Base-by-base conservation (phyloP, 225 moss, liverwort and hornwort genomes). In the Thuidium tamariscinum region DNA sequence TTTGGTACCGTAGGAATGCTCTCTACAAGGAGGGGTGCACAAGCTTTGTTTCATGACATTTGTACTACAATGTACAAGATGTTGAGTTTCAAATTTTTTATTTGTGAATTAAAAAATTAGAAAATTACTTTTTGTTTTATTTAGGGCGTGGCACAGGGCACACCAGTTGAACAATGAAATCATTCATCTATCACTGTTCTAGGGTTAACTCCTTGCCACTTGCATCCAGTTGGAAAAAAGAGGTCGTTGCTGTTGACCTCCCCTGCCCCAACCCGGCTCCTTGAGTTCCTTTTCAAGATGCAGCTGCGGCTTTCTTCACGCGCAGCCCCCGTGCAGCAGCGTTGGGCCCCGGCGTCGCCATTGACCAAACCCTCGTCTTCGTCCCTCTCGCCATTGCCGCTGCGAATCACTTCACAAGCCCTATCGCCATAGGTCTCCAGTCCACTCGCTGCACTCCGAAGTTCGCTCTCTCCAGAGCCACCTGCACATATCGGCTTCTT, bases 271-370 rank as follows among this genome's bases (percentile, higher is more conserved):
- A 60, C 25, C 82, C 32, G 68, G 77, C 57, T 67, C 34, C 48
- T 5, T 3, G 32, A 18, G 46, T 10, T 8, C 87, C 59, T 87
- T 91, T 91, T 91, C 91, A 89, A 91, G 89, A 84, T 74, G 84
- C 57, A 91, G 78, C 84, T 82, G 91, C 91, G 78, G 60, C 91
- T 91, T 91, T 89, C 71, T 57, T 7, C 48, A 81, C 79, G 49
- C 80, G 81, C 88, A 86, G 81, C 77, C 83, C 57, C 88, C 88
- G 86, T 86, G 86, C 80, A 56, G 51, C 59, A 63, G 49, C 39
- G 30, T 36, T 39, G 60, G 34, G 51, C 21, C 56, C 67, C 46
- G 67, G 57, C 82, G 65, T n/a, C 29, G 8, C 26, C 29, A 87
- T 89, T 91, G 89, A 89, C 89, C 88, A 49, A 65, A 1, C 34